Conservation (phyloP, 2,329 filamentous ascomycete genomes). For the Arthroderma sp. region DNA sequence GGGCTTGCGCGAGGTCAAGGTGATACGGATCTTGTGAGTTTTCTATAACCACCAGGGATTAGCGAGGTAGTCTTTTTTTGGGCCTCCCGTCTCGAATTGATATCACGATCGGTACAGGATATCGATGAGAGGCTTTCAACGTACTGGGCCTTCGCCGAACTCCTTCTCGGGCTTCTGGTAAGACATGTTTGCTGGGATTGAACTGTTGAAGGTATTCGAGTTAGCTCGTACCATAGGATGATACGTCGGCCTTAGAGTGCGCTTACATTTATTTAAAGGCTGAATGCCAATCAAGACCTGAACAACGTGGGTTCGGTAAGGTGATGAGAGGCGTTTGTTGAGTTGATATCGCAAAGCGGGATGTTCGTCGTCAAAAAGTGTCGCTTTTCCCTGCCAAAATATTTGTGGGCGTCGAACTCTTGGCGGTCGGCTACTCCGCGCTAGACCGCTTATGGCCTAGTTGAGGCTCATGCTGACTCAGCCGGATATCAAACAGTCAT, state of each 20-base stretch:
- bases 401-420: neutral
- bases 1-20: conserved; percentile 89
- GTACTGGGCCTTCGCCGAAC: conserved; percentile 72
- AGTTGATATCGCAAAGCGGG: conserved; percentile 2
- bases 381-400: neutral
- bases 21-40: conserved; percentile 98
- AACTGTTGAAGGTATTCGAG: neutral
- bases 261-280: conserved; percentile 1
- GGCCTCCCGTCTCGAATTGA: no score
- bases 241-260: conserved; percentile 6
- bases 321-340: conserved; percentile 51
- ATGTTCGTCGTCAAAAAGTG: neutral
- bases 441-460: conserved; percentile 21
- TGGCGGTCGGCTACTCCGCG: conserved; percentile 27
- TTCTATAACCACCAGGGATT: conserved; percentile 40
- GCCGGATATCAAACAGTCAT: no score
- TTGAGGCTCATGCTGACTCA: no score
- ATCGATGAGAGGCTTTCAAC: conserved; percentile 21
- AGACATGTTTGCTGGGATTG: conserved; percentile 54
- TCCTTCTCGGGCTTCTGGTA: conserved; percentile 94
- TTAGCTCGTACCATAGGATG: neutral
- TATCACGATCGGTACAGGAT: no score
- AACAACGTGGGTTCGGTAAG: conserved; percentile 61
- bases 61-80: no score
- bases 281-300: conserved; percentile 62